Conservation (phyloP, 1,284 basidiomycete species). For the Austroboletus novae-zelandiae region DNA sequence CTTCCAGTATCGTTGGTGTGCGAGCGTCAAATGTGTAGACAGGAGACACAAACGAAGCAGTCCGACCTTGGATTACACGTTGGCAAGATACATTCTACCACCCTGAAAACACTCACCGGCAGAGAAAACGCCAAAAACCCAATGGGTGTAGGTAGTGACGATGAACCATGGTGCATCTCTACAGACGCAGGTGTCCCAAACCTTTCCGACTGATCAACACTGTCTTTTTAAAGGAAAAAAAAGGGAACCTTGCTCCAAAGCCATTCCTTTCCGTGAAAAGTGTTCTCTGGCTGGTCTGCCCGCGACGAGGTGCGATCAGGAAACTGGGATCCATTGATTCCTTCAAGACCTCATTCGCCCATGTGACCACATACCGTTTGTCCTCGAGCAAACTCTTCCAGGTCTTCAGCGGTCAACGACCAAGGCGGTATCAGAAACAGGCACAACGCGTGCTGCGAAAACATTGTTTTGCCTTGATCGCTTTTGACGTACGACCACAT, state of each 20-base stretch:
- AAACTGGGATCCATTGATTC: conserved; percentile 22
- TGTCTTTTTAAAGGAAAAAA: not conserved
- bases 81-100: not conserved
- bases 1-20: conserved; percentile 47
- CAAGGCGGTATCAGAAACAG: conserved; percentile 67
- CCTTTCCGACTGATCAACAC: conserved; percentile 35
- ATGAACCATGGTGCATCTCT: conserved; percentile 61
- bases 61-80: conserved; percentile 45
- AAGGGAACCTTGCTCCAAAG: conserved; percentile 63
- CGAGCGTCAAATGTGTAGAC: conserved; percentile 39
- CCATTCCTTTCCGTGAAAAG: conserved; percentile 35
- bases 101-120: conserved; percentile 40
- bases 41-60: conserved; percentile 46
- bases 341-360: not conserved
- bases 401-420: conserved; percentile 53
- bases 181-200: conserved; percentile 63
- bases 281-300: conserved; percentile 32
- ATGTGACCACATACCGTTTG: conserved; percentile 39
- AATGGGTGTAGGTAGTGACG: conserved; percentile 63
- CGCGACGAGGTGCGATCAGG: conserved; percentile 13
- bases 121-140: conserved; percentile 72
- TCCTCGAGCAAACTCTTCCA: conserved; percentile 51
- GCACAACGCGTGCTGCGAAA: conserved; percentile 37
- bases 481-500: conserved; percentile 43
- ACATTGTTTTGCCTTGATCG: conserved; percentile 11